Evolutionary conservation across 2,329 filamentous ascomycete species (phyloP), one percentile per base, ranked within the genome.

Genomic region (Raffaelea albimanens): DNA sequence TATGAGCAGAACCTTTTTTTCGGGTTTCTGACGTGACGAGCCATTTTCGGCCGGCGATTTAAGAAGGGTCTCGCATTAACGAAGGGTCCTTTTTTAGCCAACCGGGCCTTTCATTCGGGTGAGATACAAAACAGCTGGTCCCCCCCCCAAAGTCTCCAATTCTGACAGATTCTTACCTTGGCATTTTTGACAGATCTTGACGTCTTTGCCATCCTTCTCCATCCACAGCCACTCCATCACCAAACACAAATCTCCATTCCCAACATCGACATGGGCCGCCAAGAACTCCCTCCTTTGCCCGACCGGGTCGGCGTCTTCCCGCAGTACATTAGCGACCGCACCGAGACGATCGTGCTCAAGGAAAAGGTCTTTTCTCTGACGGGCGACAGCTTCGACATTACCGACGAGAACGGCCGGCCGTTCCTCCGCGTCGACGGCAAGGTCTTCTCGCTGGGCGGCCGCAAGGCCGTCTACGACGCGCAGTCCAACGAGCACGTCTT

Each of bases 311-410:
- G 49, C 44, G 21, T 55, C 23, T 55, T 49, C 40, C 3, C 7
- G 19, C 42, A 50, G 31, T 53, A 44, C 29, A 19, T 54, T n/a
- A 49, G 53, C 23, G 29, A 14, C 16, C 31, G 48, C 47, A n/a
- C 60, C 5, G 67, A 72, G 56, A 77, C 72, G 2, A 63, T 85
- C 8, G 58, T 77, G 2, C 65, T 85, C 44, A 76, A 73, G 55
- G 80, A 85, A 57, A 80, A 79, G 55, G 67, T 82, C 19, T 59
- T 81, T 49, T 82, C 80, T 3, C 63, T 83, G 10, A 72, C 73
- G 2, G 78, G 79, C 49, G 80, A 85, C 63, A 77, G 71, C 60
- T 85, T 84, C 63, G 73, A 76, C 53, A 75, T 85, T 61, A 73
- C 71, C 46, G 70, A 74, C 5, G 63, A 69, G 40, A 72, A 70